Percentiles rank a stretch among this genome's conserved stretches.
Conservation (phyloP, 441 rosid species). For the Adansonia rubrostipa region DNA sequence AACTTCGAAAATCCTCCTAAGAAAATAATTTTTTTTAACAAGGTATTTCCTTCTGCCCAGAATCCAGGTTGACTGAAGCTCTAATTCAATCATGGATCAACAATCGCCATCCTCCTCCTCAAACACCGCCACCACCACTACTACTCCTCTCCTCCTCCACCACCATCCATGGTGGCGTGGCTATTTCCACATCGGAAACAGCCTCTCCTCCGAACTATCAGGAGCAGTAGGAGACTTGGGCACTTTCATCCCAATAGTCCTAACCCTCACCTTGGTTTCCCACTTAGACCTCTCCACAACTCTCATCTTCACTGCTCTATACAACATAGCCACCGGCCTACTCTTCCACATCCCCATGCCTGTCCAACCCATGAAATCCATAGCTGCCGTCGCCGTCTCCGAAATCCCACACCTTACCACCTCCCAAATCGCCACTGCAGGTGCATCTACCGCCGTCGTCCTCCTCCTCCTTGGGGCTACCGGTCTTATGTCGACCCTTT, state of each 20-base stretch:
- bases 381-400: constrained; percentile 74
- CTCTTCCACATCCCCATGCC: constrained; percentile 81
- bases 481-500: constrained; percentile 67
- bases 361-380: constrained; percentile 78
- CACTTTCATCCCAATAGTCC: constrained; percentile 84
- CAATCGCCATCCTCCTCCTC: constrained; percentile 31
- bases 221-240: constrained; percentile 95
- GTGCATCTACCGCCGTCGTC: constrained; percentile 57
- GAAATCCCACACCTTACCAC: constrained; percentile 60
- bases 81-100: constrained; percentile 7
- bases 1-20: background rate
- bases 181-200: constrained; percentile 47
- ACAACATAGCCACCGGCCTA: constrained; percentile 69
- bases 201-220: constrained; percentile 67
- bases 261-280: constrained; percentile 78
- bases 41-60: background rate
- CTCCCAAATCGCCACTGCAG: constrained; percentile 72
- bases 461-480: constrained; percentile 66
- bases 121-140: constrained; percentile 19
- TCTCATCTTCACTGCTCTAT: constrained; percentile 65
- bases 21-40: no score
- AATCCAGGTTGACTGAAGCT: background rate
- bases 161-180: constrained; percentile 49
- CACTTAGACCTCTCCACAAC: constrained; percentile 72
- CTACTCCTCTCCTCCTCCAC: constrained; percentile 38